Evolutionary conservation across 768 basidiomycete genomes (phyloP).

Genomic region (Chiua virens): DNA sequence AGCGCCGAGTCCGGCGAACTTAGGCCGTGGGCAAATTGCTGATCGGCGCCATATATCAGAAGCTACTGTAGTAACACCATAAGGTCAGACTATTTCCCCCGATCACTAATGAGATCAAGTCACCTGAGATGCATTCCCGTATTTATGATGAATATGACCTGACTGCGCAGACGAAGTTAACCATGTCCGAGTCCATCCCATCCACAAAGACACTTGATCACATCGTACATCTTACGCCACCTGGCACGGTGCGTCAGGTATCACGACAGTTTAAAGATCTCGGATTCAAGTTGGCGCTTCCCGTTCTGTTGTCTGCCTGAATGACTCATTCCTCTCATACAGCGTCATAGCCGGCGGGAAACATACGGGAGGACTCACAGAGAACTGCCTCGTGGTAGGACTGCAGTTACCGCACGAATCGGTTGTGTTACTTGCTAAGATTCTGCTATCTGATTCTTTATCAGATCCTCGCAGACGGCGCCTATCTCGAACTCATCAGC

Average conservation of each 20-base stretch:
- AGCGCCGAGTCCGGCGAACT: no score
- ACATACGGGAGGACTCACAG: conserved; percentile 62
- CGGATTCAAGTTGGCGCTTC: conserved; percentile 59
- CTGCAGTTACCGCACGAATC: no score
- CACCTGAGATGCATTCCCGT: no score
- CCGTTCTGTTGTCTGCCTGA: background rate
- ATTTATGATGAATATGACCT: no score
- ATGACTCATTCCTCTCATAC: background rate
- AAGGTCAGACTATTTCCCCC: no score
- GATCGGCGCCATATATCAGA: no score
- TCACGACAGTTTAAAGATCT: conserved; percentile 54
- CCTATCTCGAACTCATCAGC: conserved; percentile 68
- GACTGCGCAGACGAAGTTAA: no score
- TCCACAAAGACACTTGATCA: conserved; percentile 59
- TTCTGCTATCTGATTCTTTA: no score
- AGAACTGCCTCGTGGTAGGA: conserved; percentile 62
- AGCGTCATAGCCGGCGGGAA: conserved; percentile 69
- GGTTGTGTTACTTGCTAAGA: no score
- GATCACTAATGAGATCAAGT: no score
- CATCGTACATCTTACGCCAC: conserved; percentile 69
- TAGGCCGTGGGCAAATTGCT: no score
- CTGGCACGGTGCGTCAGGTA: conserved; percentile 51
- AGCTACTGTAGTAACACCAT: no score
- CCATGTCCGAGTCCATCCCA: conserved; percentile 19
- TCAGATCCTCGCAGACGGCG: conserved; percentile 41